phyloP scores from a whole-genome alignment of 2,329 filamentous ascomycete genomes.

The Stylonectria norvegica region DNA sequence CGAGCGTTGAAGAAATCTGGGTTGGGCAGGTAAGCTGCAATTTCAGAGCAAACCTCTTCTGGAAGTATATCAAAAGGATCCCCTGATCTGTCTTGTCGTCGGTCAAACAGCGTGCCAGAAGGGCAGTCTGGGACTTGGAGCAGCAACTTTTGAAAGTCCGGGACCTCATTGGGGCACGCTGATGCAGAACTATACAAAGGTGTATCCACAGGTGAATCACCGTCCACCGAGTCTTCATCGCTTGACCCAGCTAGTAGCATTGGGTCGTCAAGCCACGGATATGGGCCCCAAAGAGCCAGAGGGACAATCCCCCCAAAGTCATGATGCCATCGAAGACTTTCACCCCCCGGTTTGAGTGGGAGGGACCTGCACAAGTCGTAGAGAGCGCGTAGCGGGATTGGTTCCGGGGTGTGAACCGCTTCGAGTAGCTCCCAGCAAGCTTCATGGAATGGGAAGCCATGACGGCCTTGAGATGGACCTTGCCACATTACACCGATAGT shows the following conservation, averaged over 20 bases:
- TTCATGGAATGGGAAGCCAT: slow-evolving; percentile 14
- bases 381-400: slow-evolving; percentile 7
- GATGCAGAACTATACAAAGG: slow-evolving; percentile 6
- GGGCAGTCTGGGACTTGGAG: background rate
- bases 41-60: slow-evolving; percentile 6
- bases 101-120: no score
- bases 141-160: no score
- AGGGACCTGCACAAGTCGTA: slow-evolving; percentile 9
- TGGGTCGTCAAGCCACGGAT: no score
- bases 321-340: slow-evolving; percentile 8
- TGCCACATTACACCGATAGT: slow-evolving; percentile 5
- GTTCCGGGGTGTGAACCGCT: slow-evolving; percentile 2
- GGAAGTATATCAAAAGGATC: slow-evolving; percentile 2
- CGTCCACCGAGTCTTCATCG: slow-evolving; percentile 4
- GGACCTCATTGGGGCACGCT: no score
- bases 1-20: slow-evolving; percentile 11
- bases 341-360: slow-evolving; percentile 1
- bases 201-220: slow-evolving; percentile 9
- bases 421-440: slow-evolving; percentile 13
- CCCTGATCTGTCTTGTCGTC: background rate
- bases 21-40: slow-evolving; percentile 5
- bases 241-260: no score
- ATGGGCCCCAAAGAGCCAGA: no score
- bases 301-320: slow-evolving; percentile 5
- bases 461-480: slow-evolving; percentile 4